Evolutionary conservation across 2,329 filamentous ascomycete genomes (phyloP).

Genomic region (Talaromyces sp.): DNA sequence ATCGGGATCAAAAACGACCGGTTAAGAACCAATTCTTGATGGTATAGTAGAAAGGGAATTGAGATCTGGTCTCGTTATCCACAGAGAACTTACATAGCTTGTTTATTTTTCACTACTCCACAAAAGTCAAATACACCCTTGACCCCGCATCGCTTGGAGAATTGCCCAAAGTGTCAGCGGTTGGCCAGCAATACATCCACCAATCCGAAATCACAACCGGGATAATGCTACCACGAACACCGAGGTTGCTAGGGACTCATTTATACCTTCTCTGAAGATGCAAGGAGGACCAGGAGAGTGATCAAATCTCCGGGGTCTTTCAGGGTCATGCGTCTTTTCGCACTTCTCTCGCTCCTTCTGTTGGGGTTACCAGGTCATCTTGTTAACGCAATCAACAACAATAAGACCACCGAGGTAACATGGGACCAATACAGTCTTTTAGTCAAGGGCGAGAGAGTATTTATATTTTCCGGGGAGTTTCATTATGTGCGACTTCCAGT

Average conservation of each 20-base stretch:
- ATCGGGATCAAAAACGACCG: too few species aligned
- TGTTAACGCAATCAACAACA: conserved; percentile 39
- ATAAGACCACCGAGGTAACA: conserved; percentile 48
- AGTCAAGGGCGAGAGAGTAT: conserved; percentile 53
- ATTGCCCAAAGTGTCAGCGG: conserved; percentile 21
- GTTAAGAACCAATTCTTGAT: too few species aligned
- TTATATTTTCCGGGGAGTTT: conserved; percentile 56
- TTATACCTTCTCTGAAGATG: not conserved
- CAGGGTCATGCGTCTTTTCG: conserved; percentile 22
- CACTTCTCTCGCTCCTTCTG: conserved; percentile 18
- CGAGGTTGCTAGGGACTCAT: conserved; percentile 13
- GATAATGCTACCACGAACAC: conserved; percentile 25
- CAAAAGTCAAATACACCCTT: conserved; percentile 3
- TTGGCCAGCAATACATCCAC: conserved; percentile 27
- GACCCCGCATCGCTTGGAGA: conserved; percentile 17
- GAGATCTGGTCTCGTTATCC: too few species aligned
- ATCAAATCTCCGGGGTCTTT: not conserved
- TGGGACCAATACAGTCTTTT: conserved; percentile 58
- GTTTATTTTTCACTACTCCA: not conserved
- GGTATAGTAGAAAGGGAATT: too few species aligned
- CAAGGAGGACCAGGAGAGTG: not conserved
- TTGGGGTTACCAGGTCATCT: conserved; percentile 16
- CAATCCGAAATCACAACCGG: conserved; percentile 26
- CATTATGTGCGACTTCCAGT: conserved; percentile 59
- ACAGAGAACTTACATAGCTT: not conserved